Evolutionary conservation across 2,329 filamentous ascomycete species (phyloP).

Genomic region (Orbilia javanica): DNA sequence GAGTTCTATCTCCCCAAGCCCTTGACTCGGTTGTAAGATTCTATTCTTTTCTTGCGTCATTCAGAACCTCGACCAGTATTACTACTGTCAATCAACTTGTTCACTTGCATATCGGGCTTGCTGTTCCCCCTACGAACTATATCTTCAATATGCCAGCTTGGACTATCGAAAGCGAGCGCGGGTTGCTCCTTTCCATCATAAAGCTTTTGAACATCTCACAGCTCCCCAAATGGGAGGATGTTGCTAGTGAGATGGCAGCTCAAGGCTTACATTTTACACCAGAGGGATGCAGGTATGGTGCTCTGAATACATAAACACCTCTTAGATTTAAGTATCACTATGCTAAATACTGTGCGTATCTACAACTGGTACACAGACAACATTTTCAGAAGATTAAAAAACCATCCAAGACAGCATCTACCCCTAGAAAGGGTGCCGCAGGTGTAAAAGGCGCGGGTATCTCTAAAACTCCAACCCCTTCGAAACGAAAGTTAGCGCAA

Average conservation of each 20-base stretch:
- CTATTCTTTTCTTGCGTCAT: slow-evolving; percentile 6
- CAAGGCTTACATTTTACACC: slow-evolving; percentile 58
- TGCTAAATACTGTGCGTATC: neutral
- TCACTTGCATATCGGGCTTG: neutral
- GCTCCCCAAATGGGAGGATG: slow-evolving; percentile 60
- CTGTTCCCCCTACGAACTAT: neutral
- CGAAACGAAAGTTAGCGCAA: slow-evolving; percentile 38
- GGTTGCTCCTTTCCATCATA: slow-evolving; percentile 59
- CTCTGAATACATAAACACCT: neutral
- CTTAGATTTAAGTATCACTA: neutral
- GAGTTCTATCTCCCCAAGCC: neutral
- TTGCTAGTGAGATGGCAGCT: slow-evolving; percentile 56
- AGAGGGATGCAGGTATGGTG: slow-evolving; percentile 59
- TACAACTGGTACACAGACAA: slow-evolving; percentile 43
- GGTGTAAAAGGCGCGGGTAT: slow-evolving; percentile 28
- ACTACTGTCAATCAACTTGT: neutral
- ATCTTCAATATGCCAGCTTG: slow-evolving; percentile 57
- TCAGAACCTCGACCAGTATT: slow-evolving; percentile 1
- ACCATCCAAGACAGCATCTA: slow-evolving; percentile 22
- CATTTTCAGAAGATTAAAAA: slow-evolving; percentile 61
- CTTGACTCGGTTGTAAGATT: slow-evolving; percentile 11
- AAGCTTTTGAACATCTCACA: slow-evolving; percentile 59
- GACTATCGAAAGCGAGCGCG: slow-evolving; percentile 59
- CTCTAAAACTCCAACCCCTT: slow-evolving; percentile 22
- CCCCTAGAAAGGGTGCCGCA: slow-evolving; percentile 28